Base-by-base conservation (phyloP, 345 rosid species). In the Cardamine chenopodiifolia region DNA sequence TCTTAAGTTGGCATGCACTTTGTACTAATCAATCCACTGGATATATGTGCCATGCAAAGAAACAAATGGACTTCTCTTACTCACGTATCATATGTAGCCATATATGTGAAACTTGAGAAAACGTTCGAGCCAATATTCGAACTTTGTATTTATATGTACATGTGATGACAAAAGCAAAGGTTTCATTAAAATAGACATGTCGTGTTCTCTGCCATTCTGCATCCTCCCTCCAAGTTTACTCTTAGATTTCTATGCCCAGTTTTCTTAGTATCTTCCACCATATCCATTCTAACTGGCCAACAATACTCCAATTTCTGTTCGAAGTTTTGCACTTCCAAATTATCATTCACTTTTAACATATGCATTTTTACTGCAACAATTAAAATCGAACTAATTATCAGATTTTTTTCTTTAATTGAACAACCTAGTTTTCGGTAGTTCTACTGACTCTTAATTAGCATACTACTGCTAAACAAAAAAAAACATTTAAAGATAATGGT, bases 121-220 rank as follows among this genome's bases (percentile, higher is more conserved):
- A 76, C 64, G 79, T 76, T 49, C 52, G 42, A 54, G 49, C 62
- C 75, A 52, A 76, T 22, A 22, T 53, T 69, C 62, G 13, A 17
- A 54, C 5, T 76, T 76, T 54, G 74, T 76, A 35, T 77, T 47
- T 70, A 63, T 37, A 20, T 77, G 72, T 70, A 48, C 66, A 77
- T 56, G 55, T 54, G 80, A 55, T 76, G 80, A 76, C 80, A 76
- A 45, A 63, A 76, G 65, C 68, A 48, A 39, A 64, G 61, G 44
- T 77, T 77, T 77, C 80, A 71, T 71, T 42, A 71, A 37, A 71
- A 77, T 71, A 77, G 80, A 70, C 76, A 56, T 70, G 72, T 70
- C 76, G 71, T 77, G 76, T 48, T 17, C 72, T 77, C 72, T 57
- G 76, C 42, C 6, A 48, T 57, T 70, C 56, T 63, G 48, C 67